Evolutionary conservation across 306 rosid genomes (phyloP), one percentile per base, ranked within the genome.

Genomic region (Lathyrus aphaca): DNA sequence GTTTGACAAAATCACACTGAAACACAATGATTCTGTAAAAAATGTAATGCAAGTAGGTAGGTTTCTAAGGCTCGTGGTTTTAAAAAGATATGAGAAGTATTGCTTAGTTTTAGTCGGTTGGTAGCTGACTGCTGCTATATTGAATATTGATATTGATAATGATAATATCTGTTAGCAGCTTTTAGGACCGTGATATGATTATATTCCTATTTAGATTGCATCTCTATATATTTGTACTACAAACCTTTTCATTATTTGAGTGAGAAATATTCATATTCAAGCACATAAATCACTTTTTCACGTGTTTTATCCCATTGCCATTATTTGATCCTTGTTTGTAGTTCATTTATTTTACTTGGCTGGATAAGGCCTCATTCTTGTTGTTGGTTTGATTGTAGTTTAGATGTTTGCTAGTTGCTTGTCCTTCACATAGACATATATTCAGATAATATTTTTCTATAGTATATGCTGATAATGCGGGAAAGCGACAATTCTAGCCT

Each of bases 391-490:
- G 60, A 60, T 40, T 54, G 43, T 18, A 19, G 8, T 32, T 30
- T 66, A 16, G 69, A 15, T 23, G 62, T 49, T 77, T 65, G 64
- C 23, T 66, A 30, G 44, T 68, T 73, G 46, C 44, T 73, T 53
- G 43, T 53, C 75, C 53, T 66, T 67, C 45, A 35, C 65, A 46
- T 12, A 3, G 73, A 43, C 37, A 62, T 15, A 25, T 45, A 61
- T 30, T 13, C 19, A 50, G 25, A 66, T 10, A 40, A 17, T n/a
- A 13, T 35, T 19, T 19, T 64, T 37, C 51, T 10, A 5, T 59
- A 46, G 38, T 55, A 10, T 66, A 10, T 60, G 39, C 48, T 74
- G 1, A 21, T 64, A 46, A 39, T 68, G 40, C 64, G 29, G 40
- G 54, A 21, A 51, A 48, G 43, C 39, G 27, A 42, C 46, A 45